Evolutionary conservation across 495 filamentous ascomycete species (phyloP).

Genomic region (Talaromyces ruber): DNA sequence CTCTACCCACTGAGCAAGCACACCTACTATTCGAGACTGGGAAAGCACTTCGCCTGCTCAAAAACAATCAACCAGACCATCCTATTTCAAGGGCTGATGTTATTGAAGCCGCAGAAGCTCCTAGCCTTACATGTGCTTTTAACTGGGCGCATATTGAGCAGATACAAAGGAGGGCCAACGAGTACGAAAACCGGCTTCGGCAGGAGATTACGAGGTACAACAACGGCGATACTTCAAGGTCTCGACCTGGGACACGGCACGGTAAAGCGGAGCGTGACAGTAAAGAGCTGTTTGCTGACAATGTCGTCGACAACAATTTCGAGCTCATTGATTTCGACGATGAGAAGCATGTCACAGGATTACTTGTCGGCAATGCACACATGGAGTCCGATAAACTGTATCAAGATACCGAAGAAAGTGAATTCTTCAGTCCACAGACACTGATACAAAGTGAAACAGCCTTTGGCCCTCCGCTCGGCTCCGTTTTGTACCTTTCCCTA

Average conservation of each 20-base stretch:
- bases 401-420: conserved; percentile 15
- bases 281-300: background rate
- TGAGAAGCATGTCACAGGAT: conserved; percentile 13
- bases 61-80: conserved; percentile 66
- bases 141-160: conserved; percentile 65
- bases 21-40: conserved; percentile 68
- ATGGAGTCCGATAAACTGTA: conserved; percentile 22
- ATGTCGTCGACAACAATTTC: conserved; percentile 13
- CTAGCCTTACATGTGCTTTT: conserved; percentile 62
- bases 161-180: conserved; percentile 49
- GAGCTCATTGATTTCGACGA: conserved; percentile 34
- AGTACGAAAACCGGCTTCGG: conserved; percentile 50
- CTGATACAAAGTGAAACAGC: conserved; percentile 5
- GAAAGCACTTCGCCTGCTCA: conserved; percentile 64
- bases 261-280: background rate
- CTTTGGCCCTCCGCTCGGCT: conserved; percentile 63
- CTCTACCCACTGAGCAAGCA: conserved; percentile 56
- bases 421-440: conserved; percentile 5
- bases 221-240: conserved; percentile 10
- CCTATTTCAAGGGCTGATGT: conserved; percentile 50
- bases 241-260: conserved; percentile 6
- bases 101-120: conserved; percentile 36
- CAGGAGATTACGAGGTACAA: conserved; percentile 30
- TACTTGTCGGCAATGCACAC: conserved; percentile 16
- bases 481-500: conserved; percentile 68